A percentile compares a stretch with the other conserved stretches of the same genome.
phyloP scores from a whole-genome alignment of 2,329 filamentous ascomycete species.

The Penicillium corylophilum region DNA sequence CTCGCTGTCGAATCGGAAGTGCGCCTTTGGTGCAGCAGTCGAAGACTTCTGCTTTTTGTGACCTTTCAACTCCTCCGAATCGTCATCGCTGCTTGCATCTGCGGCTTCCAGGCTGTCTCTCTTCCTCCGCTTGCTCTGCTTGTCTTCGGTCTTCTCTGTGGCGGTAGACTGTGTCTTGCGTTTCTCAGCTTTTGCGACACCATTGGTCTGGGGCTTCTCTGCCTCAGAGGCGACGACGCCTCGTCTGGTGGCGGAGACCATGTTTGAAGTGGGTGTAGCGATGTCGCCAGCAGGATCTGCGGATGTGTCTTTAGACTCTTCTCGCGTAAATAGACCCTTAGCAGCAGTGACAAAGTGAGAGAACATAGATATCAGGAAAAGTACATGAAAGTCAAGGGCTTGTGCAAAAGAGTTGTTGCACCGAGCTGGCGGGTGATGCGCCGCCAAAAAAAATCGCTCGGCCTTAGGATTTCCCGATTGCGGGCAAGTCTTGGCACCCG shows the following conservation, averaged over 20 bases:
- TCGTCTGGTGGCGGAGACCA: constrained; percentile 37
- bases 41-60: constrained; percentile 18
- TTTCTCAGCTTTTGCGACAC: constrained; percentile 29
- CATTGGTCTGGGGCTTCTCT: constrained; percentile 15
- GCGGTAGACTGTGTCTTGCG: constrained; percentile 29
- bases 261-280: constrained; percentile 25
- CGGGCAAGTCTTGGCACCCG: constrained; percentile 14
- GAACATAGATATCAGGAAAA: constrained; percentile 37
- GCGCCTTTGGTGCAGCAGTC: constrained; percentile 23
- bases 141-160: constrained; percentile 23
- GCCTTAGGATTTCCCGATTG: constrained; percentile 24
- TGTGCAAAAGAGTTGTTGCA: constrained; percentile 4
- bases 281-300: constrained; percentile 12
- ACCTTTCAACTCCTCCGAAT: constrained; percentile 12
- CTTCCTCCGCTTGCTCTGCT: constrained; percentile 38
- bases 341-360: constrained; percentile 43
- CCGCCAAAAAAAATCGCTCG: constrained; percentile 26
- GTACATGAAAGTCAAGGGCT: not conserved
- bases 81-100: constrained; percentile 16
- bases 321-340: constrained; percentile 41
- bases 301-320: constrained; percentile 25
- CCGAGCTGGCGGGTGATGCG: constrained; percentile 12
- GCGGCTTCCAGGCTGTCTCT: constrained; percentile 24
- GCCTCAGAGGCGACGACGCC: constrained; percentile 22
- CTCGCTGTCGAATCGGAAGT: constrained; percentile 44